Base-by-base conservation (phyloP, 441 rosid genomes). In the Bocquillonia castaneifolia region DNA sequence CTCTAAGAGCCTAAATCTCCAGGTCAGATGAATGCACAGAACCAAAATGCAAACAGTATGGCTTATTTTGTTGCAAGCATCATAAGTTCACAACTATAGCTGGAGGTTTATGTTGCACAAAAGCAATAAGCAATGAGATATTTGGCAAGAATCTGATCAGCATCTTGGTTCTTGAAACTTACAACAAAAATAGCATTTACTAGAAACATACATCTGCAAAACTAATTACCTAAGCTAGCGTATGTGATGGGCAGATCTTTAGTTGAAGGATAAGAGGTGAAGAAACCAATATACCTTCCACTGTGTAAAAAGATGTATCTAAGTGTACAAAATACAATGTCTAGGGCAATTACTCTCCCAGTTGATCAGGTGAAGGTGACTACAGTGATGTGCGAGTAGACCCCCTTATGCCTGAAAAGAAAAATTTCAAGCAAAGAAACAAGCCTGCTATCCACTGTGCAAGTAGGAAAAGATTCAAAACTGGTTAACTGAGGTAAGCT, bases 301-400 rank as follows among this genome's bases (percentile, higher is more conserved):
- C 79, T 79, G 50, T 71, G 69, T 60, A 74, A 72, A 76, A 66
- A 31, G 53, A 63, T 56, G 80, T 77, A n/a, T n/a, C n/a, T 51
- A 62, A 76, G 80, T 81, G 65, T 78, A 81, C 82, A 84, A 76
- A 83, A 68, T 70, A 71, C 74, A 69, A 14, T 23, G 58, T 62
- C 58, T 58, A 29, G 57, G 63, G 63, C 44, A 78, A 64, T 53
- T 73, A 62, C 70, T 71, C 73, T 61, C 59, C 73, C 56, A 58
- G 34, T 2, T 54, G 73, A 72, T 25, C 52, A 55, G 56, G 48
- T 20, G 67, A 48, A 55, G 64, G 61, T 26, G 66, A 51, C 50
- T 13, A 67, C 26, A 62, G 32, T 64, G 53, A 61, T 26, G n/a
- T 37, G 63, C 25, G 10, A 26, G 40, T 10, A 67, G 67, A 65